These are phyloP conservation scores for Sphaerobolus stellatus DNA, from an alignment of 1,284 basidiomycete species.

Conservation along the genomic window DNA sequence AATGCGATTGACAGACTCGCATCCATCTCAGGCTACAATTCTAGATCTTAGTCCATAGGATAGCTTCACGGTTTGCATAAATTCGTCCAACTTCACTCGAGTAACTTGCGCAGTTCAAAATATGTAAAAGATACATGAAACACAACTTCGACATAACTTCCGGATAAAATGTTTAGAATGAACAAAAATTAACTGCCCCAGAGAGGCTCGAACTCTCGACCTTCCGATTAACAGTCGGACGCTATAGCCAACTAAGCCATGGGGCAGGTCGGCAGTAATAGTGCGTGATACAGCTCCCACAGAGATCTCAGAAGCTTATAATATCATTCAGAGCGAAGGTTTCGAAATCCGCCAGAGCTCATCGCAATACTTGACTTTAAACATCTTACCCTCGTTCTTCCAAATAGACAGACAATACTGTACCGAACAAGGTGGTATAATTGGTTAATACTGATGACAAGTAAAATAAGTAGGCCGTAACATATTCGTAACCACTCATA, in stretches of 20 bases:
- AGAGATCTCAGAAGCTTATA: not conserved
- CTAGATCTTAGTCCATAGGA: no score
- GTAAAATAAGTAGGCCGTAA: no score
- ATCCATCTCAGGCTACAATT: no score
- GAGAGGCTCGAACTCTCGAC: conserved; percentile 3
- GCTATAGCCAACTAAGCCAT: not conserved
- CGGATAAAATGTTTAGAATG: no score
- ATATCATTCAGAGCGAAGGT: not conserved
- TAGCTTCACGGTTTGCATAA: no score
- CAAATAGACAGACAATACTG: not conserved
- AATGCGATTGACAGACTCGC: no score
- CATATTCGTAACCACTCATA: no score
- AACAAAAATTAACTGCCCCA: not conserved
- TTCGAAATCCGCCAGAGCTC: not conserved
- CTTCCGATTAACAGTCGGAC: conserved; percentile 2
- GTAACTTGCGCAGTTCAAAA: no score
- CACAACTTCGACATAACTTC: no score
- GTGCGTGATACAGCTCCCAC: not conserved
- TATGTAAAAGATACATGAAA: no score
- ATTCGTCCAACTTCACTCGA: no score
- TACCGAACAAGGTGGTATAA: not conserved
- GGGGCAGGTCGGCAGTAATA: not conserved
- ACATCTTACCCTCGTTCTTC: not conserved
- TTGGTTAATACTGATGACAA: not conserved
- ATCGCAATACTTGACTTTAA: not conserved